Evolutionary conservation across 2,329 filamentous ascomycete species (phyloP).

Genomic region (Ceratocystis ficicola): DNA sequence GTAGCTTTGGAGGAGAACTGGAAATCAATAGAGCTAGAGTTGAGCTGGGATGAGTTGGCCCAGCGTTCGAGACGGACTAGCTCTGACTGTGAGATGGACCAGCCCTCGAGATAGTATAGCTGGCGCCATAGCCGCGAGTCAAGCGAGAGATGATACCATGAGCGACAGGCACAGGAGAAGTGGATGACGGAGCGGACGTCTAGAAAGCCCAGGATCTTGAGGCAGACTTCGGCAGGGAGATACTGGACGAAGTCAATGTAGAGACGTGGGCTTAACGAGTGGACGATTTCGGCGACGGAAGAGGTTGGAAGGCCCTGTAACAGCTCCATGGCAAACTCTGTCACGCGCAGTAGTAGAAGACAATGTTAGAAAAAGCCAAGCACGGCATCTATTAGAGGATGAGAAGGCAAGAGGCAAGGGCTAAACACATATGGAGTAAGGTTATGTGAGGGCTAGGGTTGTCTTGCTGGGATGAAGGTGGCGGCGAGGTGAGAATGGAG

Average conservation of each 20-base stretch:
- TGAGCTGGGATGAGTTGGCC: slow-evolving; percentile 21
- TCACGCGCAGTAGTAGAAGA: background rate
- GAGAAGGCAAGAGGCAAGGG: background rate
- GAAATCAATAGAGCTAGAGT: slow-evolving; percentile 16
- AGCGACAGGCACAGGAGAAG: slow-evolving; percentile 64
- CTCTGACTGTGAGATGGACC: slow-evolving; percentile 57
- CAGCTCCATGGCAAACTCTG: slow-evolving; percentile 70
- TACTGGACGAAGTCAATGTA: slow-evolving; percentile 85
- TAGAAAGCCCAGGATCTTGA: slow-evolving; percentile 78
- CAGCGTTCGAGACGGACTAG: slow-evolving; percentile 34
- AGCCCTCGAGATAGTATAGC: slow-evolving; percentile 75
- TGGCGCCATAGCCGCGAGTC: slow-evolving; percentile 80
- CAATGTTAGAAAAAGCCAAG: background rate
- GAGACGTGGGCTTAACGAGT: slow-evolving; percentile 66
- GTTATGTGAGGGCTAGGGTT: background rate
- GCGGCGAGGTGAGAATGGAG: too few relatives aligned
- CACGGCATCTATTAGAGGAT: background rate
- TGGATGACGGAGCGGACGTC: slow-evolving; percentile 68
- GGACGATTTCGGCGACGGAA: slow-evolving; percentile 66
- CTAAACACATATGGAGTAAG: background rate
- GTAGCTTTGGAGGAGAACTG: slow-evolving; percentile 13
- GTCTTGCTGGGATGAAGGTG: too few relatives aligned
- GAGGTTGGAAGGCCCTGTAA: slow-evolving; percentile 69
- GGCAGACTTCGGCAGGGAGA: slow-evolving; percentile 80
- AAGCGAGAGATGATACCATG: slow-evolving; percentile 69